Conservation (phyloP, 2,329 filamentous ascomycete genomes). For the Emergomyces pasteurianus region DNA sequence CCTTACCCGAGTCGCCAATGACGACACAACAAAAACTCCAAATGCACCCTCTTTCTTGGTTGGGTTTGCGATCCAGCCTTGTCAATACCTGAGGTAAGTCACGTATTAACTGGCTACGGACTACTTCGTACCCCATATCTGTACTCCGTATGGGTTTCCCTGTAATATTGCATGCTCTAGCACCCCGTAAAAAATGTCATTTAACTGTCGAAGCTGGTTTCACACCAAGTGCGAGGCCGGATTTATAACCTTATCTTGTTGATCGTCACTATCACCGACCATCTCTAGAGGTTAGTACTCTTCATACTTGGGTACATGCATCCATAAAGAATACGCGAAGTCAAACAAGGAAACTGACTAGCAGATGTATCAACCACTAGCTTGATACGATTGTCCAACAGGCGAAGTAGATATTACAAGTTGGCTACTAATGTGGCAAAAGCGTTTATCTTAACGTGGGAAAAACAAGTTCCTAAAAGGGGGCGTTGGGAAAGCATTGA, state of each 20-base stretch:
- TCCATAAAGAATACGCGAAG: neutral
- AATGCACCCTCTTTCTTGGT: neutral
- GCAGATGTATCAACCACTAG: neutral
- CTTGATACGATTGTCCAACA: neutral
- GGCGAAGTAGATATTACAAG: neutral
- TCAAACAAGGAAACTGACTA: neutral
- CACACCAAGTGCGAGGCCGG: neutral
- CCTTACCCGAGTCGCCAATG: neutral
- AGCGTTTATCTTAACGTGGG: neutral
- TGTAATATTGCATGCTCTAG: neutral
- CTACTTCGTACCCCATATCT: too few relatives aligned
- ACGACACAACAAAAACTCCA: neutral
- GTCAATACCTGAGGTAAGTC: neutral
- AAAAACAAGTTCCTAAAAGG: neutral
- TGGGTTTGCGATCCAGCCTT: neutral
- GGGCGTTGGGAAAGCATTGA: neutral
- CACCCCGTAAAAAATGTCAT: too few relatives aligned
- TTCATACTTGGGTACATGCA: neutral
- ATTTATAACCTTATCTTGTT: neutral
- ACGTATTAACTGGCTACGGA: neutral
- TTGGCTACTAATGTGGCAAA: neutral
- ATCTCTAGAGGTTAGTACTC: neutral
- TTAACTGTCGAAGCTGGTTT: too few relatives aligned
- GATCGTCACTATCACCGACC: neutral
- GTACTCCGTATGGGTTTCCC: neutral